Conservation (phyloP, 345 rosid genomes). For the Lepidium aucheri region DNA sequence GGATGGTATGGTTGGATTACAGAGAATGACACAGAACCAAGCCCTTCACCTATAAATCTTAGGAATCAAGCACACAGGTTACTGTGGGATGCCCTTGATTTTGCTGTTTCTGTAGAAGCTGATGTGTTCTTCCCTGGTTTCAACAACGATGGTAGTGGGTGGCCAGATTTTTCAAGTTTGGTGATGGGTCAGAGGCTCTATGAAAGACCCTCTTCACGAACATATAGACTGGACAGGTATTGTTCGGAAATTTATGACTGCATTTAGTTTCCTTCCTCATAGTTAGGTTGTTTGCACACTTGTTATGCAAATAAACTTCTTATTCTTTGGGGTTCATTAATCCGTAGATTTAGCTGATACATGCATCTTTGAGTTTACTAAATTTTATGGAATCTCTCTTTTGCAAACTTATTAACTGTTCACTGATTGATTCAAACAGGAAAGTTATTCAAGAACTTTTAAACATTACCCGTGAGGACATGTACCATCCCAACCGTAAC, state of each 20-base stretch:
- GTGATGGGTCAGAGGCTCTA: conserved; percentile 97
- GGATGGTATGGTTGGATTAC: conserved; percentile 99
- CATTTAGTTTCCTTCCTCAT: neutral
- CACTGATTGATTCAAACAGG: conserved; percentile 38
- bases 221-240: conserved; percentile 90
- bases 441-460: conserved; percentile 52
- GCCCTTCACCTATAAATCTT: conserved; percentile 64
- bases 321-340: neutral
- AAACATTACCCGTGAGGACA: conserved; percentile 48
- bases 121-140: conserved; percentile 92
- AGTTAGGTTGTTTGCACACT: neutral
- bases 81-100: conserved; percentile 97
- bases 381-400: neutral
- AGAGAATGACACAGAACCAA: conserved; percentile 74
- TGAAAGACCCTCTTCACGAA: conserved; percentile 76
- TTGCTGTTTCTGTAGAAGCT: conserved; percentile 75
- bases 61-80: conserved; percentile 85
- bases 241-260: neutral
- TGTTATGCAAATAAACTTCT: neutral
- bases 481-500: conserved; percentile 68
- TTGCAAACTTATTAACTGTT: neutral
- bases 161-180: conserved; percentile 94
- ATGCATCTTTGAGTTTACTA: neutral
- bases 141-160: conserved; percentile 71
- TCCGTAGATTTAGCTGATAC: neutral